These are phyloP conservation scores for Cytospora chrysosperma DNA, from an alignment of 2,329 filamentous ascomycete genomes.

Conservation along the genomic window DNA sequence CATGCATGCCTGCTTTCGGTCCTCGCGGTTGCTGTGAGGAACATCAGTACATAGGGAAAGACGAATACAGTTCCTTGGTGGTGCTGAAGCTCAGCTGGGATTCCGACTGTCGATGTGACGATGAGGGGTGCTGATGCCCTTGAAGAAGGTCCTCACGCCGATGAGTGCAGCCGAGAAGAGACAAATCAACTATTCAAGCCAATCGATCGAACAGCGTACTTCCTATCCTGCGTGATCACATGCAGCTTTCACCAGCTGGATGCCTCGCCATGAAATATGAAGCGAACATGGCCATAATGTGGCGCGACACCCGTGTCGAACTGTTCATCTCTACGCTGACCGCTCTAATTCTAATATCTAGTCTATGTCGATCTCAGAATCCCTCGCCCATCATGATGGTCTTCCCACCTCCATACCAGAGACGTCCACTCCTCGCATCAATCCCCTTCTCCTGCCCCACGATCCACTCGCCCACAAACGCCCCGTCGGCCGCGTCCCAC, in stretches of 20 bases:
- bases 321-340: not conserved
- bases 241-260: not conserved
- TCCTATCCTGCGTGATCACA: not conserved
- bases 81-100: slow-evolving; percentile 18
- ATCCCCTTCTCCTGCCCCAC: slow-evolving; percentile 84
- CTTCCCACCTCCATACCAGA: slow-evolving; percentile 88
- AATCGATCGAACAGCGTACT: not conserved
- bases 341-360: not conserved
- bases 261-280: not conserved
- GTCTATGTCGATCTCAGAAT: slow-evolving; percentile 41
- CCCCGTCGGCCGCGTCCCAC: slow-evolving; percentile 57
- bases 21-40: slow-evolving; percentile 24
- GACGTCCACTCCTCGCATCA: slow-evolving; percentile 68
- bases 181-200: slow-evolving; percentile 21
- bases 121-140: slow-evolving; percentile 14
- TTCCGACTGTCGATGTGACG: slow-evolving; percentile 15
- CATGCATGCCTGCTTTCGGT: slow-evolving; percentile 26
- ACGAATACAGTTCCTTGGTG: slow-evolving; percentile 22
- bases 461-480: slow-evolving; percentile 69
- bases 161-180: slow-evolving; percentile 16
- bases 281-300: not conserved
- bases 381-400: slow-evolving; percentile 64
- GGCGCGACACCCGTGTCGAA: not conserved
- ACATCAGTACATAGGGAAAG: slow-evolving; percentile 24
- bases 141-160: slow-evolving; percentile 4